Evolutionary conservation across 179 eudicot species (phyloP).

Genomic region (Kewa caespitosa): DNA sequence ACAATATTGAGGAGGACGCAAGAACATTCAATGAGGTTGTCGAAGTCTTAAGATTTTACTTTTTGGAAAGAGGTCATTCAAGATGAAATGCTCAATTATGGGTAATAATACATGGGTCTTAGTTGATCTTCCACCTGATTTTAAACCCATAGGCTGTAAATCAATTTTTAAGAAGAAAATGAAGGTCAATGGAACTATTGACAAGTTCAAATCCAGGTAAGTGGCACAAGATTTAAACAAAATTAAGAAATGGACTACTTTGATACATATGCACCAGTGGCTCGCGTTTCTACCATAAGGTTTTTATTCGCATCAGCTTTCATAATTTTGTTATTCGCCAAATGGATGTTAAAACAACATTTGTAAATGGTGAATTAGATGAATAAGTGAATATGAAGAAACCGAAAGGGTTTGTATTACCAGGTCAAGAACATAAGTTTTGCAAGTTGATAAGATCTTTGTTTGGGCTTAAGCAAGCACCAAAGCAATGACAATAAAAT

Average conservation of each 20-base stretch:
- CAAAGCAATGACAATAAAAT: not conserved
- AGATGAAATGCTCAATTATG: not conserved
- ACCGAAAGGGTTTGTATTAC: not conserved
- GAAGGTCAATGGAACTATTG: not conserved
- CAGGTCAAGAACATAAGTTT: not conserved
- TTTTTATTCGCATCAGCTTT: not conserved
- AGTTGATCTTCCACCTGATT: not conserved
- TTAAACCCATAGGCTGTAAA: not conserved
- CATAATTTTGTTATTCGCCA: not conserved
- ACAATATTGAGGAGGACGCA: too few relatives aligned
- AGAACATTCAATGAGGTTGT: too few relatives aligned
- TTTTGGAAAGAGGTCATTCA: not conserved
- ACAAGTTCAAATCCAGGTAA: not conserved
- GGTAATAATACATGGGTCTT: not conserved
- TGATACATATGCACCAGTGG: slow-evolving; percentile 1
- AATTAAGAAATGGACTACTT: not conserved
- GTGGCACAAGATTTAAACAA: not conserved
- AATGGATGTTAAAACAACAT: not conserved
- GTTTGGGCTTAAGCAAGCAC: not conserved
- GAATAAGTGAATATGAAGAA: not conserved
- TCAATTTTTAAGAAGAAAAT: not conserved
- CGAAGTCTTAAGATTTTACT: not conserved
- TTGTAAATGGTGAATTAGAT: not conserved
- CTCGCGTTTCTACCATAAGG: not conserved
- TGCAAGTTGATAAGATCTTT: not conserved